phyloP scores from a whole-genome alignment of 495 filamentous ascomycete species.

The Penicillium dipodomyicola region DNA sequence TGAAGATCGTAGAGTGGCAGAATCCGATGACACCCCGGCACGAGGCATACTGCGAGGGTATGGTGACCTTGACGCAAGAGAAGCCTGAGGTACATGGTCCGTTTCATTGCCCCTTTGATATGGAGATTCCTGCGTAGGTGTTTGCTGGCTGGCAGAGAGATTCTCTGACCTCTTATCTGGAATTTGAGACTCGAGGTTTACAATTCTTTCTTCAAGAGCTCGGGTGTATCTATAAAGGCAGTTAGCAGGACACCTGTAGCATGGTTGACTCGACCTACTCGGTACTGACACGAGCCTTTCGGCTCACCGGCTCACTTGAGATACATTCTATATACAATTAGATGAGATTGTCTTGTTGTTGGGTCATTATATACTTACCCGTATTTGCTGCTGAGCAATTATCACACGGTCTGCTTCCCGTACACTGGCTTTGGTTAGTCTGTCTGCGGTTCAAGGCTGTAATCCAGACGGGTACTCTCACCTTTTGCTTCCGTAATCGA shows the following conservation, averaged over 20 bases:
- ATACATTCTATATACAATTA: conserved; percentile 13
- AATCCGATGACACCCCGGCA: background rate
- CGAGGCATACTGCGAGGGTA: background rate
- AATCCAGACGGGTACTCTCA: background rate
- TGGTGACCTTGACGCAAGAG: background rate
- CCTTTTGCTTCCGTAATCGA: conserved; percentile 21
- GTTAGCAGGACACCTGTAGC: background rate
- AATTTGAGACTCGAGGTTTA: conserved; percentile 13
- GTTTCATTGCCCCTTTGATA: background rate
- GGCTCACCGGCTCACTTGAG: conserved; percentile 11
- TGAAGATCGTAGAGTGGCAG: too few relatives aligned
- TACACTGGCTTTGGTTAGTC: conserved; percentile 11
- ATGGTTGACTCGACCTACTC: conserved; percentile 2
- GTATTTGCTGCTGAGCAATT: conserved; percentile 14
- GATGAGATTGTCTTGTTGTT: background rate
- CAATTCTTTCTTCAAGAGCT: conserved; percentile 15
- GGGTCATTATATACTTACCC: conserved; percentile 7
- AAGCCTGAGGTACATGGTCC: background rate
- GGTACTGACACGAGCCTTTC: conserved; percentile 7
- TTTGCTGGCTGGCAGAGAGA: background rate
- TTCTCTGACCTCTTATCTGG: background rate
- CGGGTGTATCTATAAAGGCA: conserved; percentile 9
- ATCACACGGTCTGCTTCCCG: conserved; percentile 14
- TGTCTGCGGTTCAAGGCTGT: background rate
- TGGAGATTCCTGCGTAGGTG: background rate